Conservation (phyloP, 768 basidiomycete genomes). For the Omphalotus guepiniiformis region DNA sequence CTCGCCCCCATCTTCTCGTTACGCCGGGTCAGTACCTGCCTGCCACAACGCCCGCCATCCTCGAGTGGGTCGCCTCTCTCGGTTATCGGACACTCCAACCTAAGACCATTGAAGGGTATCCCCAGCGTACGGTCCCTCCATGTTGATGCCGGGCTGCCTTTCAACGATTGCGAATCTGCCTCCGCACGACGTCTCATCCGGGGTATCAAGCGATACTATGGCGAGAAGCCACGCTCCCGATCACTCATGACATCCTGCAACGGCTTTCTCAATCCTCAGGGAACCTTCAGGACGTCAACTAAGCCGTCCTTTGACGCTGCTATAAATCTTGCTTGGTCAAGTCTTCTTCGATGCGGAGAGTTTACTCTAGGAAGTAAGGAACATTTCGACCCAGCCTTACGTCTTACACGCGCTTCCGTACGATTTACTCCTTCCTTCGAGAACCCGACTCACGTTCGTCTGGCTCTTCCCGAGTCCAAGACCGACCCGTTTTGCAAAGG, state of each 20-base stretch:
- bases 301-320: conserved; percentile 12
- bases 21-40: conserved; percentile 12
- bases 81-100: conserved; percentile 9
- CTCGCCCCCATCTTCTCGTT: conserved; percentile 6
- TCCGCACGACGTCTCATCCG: conserved; percentile 24
- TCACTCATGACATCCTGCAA: neutral
- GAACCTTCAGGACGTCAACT: neutral
- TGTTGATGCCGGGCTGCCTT: conserved; percentile 24
- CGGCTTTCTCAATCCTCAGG: neutral
- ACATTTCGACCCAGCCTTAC: conserved; percentile 10
- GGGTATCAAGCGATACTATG: conserved; percentile 28
- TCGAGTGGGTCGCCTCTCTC: conserved; percentile 16
- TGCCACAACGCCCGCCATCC: conserved; percentile 10
- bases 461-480: conserved; percentile 31
- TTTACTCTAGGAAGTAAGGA: conserved; percentile 11
- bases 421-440: conserved; percentile 5
- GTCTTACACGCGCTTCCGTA: conserved; percentile 12
- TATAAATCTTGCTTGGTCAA: conserved; percentile 13
- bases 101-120: conserved; percentile 17
- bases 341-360: conserved; percentile 14
- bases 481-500: conserved; percentile 33
- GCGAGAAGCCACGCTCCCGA: conserved; percentile 13
- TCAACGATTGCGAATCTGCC: conserved; percentile 21
- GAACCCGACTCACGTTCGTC: conserved; percentile 17
- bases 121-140: conserved; percentile 25